Evolutionary conservation across 495 filamentous ascomycete genomes (phyloP).

Genomic region (Neurospora hispaniola): DNA sequence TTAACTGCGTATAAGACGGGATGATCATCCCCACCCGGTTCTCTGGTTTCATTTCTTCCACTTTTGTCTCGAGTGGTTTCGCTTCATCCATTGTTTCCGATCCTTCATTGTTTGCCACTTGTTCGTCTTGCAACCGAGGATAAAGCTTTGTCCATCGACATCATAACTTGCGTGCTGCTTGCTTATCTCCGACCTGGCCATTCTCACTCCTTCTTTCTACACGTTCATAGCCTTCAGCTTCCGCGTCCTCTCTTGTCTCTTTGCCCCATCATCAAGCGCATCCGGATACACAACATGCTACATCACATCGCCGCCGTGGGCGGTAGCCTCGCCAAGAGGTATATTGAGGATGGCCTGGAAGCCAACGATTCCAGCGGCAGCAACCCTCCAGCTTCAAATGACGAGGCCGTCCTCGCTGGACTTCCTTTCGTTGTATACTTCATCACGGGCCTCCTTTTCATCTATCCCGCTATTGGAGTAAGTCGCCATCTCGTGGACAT

Average conservation of each 20-base stretch:
- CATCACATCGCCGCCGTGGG: slow-evolving; percentile 7
- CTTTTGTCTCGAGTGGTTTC: background rate
- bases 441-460: background rate
- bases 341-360: slow-evolving; percentile 2
- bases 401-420: background rate
- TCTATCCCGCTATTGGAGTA: slow-evolving; percentile 20
- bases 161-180: background rate
- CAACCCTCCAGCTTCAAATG: background rate
- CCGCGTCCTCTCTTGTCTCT: background rate
- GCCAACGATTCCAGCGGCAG: slow-evolving; percentile 1
- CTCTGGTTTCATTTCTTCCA: background rate
- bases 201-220: background rate
- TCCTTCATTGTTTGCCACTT: background rate
- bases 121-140: background rate
- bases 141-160: background rate
- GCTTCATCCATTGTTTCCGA: background rate
- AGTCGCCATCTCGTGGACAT: slow-evolving; percentile 1
- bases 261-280: background rate
- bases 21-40: background rate
- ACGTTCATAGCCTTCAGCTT: background rate
- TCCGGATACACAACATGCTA: background rate
- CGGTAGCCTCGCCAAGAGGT: slow-evolving; percentile 5
- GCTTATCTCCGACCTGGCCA: background rate
- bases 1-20: background rate
- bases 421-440: slow-evolving; percentile 14